Evolutionary conservation across 805 yeast genomes (phyloP), one percentile per base, ranked within the genome.

Genomic region (Wickerhamiella azyma): DNA sequence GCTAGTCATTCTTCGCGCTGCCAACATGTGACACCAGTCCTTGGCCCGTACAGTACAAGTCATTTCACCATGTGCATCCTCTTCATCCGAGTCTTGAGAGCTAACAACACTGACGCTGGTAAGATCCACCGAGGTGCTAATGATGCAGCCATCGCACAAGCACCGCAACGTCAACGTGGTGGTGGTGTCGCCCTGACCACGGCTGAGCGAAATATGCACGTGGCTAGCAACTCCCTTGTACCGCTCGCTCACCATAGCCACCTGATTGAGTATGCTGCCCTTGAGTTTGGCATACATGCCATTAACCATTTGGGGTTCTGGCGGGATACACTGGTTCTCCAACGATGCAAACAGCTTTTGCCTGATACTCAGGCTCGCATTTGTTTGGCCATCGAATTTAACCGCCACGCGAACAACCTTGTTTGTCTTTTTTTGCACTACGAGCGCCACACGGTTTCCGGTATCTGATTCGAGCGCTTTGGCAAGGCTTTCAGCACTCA

Each of bases 331-430:
- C 49, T 72, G 76, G 13, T 69, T 72, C 50, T 66, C 68, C 48
- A 76, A 72, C 47, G 82, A 55, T 52, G 1, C 83, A 83, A 0
- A 94, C 89, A 88, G 73, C 43, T 60, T 55, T 41, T 64, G 68
- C 21, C 53, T 48, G 1, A 65, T 57, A 18, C 50, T 49, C 26
- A 56, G 54, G 6, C 52, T 44, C 6, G 50, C 51, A 8, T 79
- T 77, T 7, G 82, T 71, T 55, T 81, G 85, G 50, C 72, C 71
- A 14, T 83, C 69, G 2, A 74, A 63, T 19, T 71, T 69, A 13
- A 81, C 53, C 0, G 77, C 75, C 46, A 81, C 30, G 61, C 18
- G 73, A 69, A 1, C 81, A 79, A 1, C 68, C 62, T 40, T 72
- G 53, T 28, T 70, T 65, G 33, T 63, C 41, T 48, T 52, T 47